A percentile compares a stretch with the other conserved stretches of the same genome.
Evolutionary conservation across 768 basidiomycete genomes (phyloP).

Genomic region (Phaffia australis): DNA sequence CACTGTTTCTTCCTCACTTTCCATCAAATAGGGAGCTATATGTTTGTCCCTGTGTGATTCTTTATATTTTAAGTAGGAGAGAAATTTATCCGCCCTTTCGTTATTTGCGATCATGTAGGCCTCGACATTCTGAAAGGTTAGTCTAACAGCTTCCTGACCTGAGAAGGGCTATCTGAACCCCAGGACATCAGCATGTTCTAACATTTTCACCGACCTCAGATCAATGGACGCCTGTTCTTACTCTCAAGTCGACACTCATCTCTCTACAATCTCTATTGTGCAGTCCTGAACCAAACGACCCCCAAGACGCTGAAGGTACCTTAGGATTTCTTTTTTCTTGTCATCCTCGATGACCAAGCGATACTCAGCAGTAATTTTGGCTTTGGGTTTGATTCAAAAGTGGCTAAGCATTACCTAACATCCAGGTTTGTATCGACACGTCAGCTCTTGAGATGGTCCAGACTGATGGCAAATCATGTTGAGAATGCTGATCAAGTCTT

Average conservation of each 20-base stretch:
- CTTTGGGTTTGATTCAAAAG: slow-evolving; percentile 35
- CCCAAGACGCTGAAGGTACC: slow-evolving; percentile 76
- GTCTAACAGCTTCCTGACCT: slow-evolving; percentile 29
- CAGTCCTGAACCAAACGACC: slow-evolving; percentile 88
- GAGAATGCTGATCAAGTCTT: too few relatives aligned
- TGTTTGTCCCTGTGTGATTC: slow-evolving; percentile 47
- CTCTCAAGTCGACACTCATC: slow-evolving; percentile 90
- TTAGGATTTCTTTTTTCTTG: neutral
- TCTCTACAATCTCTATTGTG: slow-evolving; percentile 86
- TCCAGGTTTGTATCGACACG: slow-evolving; percentile 40
- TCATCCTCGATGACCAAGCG: neutral
- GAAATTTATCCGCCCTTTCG: neutral
- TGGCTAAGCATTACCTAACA: slow-evolving; percentile 91
- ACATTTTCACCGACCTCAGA: neutral
- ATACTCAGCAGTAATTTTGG: neutral
- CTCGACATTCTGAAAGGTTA: slow-evolving; percentile 50
- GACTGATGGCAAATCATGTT: neutral
- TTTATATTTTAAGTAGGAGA: neutral
- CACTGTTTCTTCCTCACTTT: neutral
- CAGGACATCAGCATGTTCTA: neutral
- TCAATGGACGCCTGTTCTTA: slow-evolving; percentile 90
- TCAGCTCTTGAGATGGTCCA: neutral
- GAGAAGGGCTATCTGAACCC: slow-evolving; percentile 18
- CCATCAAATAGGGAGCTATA: slow-evolving; percentile 56
- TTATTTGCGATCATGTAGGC: slow-evolving; percentile 5